Conservation (phyloP, 1,139 yeast species). For the Diutina rugosa region DNA sequence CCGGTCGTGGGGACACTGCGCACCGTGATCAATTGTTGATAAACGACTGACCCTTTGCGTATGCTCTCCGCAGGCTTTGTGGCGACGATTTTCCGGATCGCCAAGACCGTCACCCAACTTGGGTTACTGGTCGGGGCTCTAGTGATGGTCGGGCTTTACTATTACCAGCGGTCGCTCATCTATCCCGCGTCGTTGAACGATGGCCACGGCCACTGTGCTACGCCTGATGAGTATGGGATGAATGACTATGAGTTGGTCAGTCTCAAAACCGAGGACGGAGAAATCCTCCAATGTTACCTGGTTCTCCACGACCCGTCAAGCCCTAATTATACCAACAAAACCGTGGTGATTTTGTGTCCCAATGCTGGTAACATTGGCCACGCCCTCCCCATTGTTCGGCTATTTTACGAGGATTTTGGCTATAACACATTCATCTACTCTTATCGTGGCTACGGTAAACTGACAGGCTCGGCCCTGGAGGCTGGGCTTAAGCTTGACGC, state of each 20-base stretch:
- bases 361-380: slow-evolving; percentile 97
- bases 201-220: slow-evolving; percentile 63
- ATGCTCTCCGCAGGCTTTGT: slow-evolving; percentile 13
- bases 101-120: slow-evolving; percentile 9
- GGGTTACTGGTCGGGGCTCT: slow-evolving; percentile 25
- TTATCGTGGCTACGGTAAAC: slow-evolving; percentile 84
- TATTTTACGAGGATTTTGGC: slow-evolving; percentile 51
- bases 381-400: slow-evolving; percentile 68
- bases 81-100: background rate
- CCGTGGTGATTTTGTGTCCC: slow-evolving; percentile 73
- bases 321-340: slow-evolving; percentile 40
- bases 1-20: background rate
- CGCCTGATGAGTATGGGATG: slow-evolving; percentile 63
- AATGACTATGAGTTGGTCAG: slow-evolving; percentile 48
- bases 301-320: slow-evolving; percentile 33
- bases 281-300: slow-evolving; percentile 27
- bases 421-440: slow-evolving; percentile 79
- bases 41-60: background rate
- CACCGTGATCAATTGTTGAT: background rate
- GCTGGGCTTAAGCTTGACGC: slow-evolving; percentile 76
- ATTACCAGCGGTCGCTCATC: slow-evolving; percentile 55
- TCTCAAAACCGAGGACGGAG: slow-evolving; percentile 59
- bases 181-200: slow-evolving; percentile 78
- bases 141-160: slow-evolving; percentile 44
- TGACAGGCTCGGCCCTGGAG: slow-evolving; percentile 72